phyloP scores from a whole-genome alignment of 1,284 basidiomycete species.

The Moniliella sp. region DNA sequence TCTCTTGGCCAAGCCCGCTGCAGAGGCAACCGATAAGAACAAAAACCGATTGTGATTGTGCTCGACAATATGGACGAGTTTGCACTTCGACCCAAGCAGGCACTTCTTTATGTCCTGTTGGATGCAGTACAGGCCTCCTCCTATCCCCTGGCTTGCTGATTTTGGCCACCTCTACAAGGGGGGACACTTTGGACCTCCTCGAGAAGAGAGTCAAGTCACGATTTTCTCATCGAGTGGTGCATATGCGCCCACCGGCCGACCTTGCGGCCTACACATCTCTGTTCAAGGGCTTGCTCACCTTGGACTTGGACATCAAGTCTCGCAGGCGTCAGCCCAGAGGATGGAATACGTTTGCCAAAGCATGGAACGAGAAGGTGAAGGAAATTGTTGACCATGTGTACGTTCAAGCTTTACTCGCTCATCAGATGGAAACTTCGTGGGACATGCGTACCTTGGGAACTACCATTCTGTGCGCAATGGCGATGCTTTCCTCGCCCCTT shows the following conservation, averaged over 20 bases:
- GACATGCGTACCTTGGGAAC: too few species aligned
- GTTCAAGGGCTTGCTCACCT: too few species aligned
- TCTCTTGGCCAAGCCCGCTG: conserved; percentile 10
- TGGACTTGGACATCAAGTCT: too few species aligned
- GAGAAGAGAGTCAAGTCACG: conserved; percentile 31
- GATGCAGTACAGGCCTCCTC: conserved; percentile 28
- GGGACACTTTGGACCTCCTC: conserved; percentile 22
- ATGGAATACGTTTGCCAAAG: too few species aligned
- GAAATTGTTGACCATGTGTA: too few species aligned
- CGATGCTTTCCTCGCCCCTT: too few species aligned
- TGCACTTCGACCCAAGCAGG: conserved; percentile 18
- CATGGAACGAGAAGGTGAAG: too few species aligned
- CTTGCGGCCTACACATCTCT: too few species aligned
- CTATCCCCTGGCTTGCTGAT: conserved; percentile 23
- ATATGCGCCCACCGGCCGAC: conserved; percentile 12
- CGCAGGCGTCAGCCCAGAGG: too few species aligned
- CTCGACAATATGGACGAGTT: conserved; percentile 27
- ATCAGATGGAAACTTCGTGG: too few species aligned
- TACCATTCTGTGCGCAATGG: too few species aligned
- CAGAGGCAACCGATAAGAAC: background rate
- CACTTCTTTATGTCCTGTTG: conserved; percentile 27
- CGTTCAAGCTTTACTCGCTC: too few species aligned
- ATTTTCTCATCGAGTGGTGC: conserved; percentile 24
- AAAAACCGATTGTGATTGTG: conserved; percentile 15
- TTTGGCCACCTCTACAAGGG: conserved; percentile 15